These are phyloP conservation scores for Cairneyella variabilis DNA, from an alignment of 495 filamentous ascomycete genomes.

Conservation along the genomic window DNA sequence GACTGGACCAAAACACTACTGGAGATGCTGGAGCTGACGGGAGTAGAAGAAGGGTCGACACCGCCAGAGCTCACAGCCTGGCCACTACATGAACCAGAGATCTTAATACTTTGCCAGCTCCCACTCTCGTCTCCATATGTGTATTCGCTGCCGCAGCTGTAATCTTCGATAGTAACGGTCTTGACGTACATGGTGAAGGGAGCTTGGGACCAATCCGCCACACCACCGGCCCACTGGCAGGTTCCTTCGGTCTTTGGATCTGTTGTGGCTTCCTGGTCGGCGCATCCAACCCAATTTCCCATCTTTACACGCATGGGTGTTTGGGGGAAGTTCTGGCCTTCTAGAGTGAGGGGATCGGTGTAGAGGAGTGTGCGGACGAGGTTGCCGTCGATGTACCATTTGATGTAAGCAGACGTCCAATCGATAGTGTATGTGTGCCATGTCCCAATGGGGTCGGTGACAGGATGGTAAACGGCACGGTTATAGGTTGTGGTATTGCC, in stretches of 20 bases:
- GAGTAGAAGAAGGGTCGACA: too few species aligned
- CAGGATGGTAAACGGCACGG: slow-evolving; percentile 66
- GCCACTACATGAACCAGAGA: neutral
- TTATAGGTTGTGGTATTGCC: slow-evolving; percentile 70
- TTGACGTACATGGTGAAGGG: slow-evolving; percentile 86
- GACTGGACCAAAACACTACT: neutral
- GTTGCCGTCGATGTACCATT: slow-evolving; percentile 77
- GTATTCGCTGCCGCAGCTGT: slow-evolving; percentile 83
- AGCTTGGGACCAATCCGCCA: slow-evolving; percentile 71
- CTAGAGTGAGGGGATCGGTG: slow-evolving; percentile 44
- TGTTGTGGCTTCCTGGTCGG: slow-evolving; percentile 52
- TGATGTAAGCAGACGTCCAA: slow-evolving; percentile 72
- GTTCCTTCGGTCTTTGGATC: slow-evolving; percentile 69
- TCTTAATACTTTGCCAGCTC: slow-evolving; percentile 70
- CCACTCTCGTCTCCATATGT: slow-evolving; percentile 72
- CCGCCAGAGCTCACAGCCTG: too few species aligned
- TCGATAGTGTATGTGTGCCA: slow-evolving; percentile 87
- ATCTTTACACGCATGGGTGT: slow-evolving; percentile 85
- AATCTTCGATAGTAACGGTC: slow-evolving; percentile 74
- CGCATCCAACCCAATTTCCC: slow-evolving; percentile 62
- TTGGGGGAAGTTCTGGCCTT: slow-evolving; percentile 75
- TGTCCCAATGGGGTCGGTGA: slow-evolving; percentile 56
- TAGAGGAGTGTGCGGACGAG: slow-evolving; percentile 65
- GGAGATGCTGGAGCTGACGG: neutral
- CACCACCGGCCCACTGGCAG: slow-evolving; percentile 82